Conservation (phyloP, 2,329 filamentous ascomycete genomes). For the Coniochaeta ligniaria region DNA sequence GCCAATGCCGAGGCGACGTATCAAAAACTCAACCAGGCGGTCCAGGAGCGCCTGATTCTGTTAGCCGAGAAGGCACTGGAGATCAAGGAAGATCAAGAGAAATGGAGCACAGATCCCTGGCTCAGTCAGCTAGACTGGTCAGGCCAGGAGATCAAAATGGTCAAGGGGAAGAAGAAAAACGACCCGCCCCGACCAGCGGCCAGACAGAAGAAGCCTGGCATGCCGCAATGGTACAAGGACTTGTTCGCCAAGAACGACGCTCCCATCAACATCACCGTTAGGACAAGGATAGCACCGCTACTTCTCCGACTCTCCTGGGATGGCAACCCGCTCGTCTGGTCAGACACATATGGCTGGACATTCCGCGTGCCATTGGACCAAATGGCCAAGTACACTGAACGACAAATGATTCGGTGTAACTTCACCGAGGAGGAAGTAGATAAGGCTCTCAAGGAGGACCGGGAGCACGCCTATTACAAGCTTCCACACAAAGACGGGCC, state of each 20-base stretch:
- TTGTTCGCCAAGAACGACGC: slow-evolving; percentile 64
- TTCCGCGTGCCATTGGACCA: slow-evolving; percentile 67
- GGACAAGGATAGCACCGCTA: slow-evolving; percentile 80
- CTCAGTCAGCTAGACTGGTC: slow-evolving; percentile 91
- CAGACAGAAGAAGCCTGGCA: slow-evolving; percentile 87
- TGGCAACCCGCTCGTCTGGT: slow-evolving; percentile 85
- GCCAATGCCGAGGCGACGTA: slow-evolving; percentile 81
- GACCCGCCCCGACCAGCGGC: slow-evolving; percentile 71
- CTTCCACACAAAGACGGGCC: slow-evolving; percentile 95
- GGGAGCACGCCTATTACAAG: slow-evolving; percentile 70
- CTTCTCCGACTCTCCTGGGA: slow-evolving; percentile 84
- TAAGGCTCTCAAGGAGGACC: slow-evolving; percentile 57
- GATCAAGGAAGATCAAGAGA: slow-evolving; percentile 59
- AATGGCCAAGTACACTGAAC: slow-evolving; percentile 56
- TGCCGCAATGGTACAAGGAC: slow-evolving; percentile 94
- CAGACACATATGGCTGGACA: slow-evolving; percentile 86
- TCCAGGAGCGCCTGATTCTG: slow-evolving; percentile 65
- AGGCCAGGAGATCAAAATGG: slow-evolving; percentile 84
- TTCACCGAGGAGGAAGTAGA: slow-evolving; percentile 67
- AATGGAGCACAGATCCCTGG: slow-evolving; percentile 82
- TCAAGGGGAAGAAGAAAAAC: slow-evolving; percentile 81
- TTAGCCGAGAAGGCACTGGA: slow-evolving; percentile 72
- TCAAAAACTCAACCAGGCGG: slow-evolving; percentile 65
- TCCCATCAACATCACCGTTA: slow-evolving; percentile 72
- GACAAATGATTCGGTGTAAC: slow-evolving; percentile 67